Evolutionary conservation across 805 yeast species (phyloP).

Genomic region (Metschnikowia orientalis): DNA sequence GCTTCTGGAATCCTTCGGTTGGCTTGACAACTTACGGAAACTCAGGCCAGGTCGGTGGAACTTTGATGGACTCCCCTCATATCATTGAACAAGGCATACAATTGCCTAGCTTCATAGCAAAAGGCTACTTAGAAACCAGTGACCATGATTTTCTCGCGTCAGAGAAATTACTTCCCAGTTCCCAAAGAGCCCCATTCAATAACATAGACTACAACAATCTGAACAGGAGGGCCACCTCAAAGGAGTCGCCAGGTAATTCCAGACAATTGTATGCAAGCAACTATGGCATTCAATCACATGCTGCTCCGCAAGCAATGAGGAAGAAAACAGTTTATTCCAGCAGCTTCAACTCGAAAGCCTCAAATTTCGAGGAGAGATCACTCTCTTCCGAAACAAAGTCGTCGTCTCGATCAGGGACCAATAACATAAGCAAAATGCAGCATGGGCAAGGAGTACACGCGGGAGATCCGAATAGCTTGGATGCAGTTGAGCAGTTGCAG

Average conservation of each 20-base stretch:
- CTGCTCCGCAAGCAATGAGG: conserved; percentile 6
- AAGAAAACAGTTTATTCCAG: conserved; percentile 15
- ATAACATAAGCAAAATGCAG: conserved; percentile 1
- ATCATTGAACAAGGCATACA: conserved; percentile 13
- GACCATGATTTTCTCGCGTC: conserved; percentile 1
- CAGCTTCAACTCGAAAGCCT: conserved; percentile 23
- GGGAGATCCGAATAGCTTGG: conserved; percentile 4
- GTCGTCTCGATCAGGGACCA: conserved; percentile 4
- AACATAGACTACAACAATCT: conserved; percentile 10
- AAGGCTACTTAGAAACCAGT: conserved; percentile 7
- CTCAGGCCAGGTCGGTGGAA: conserved; percentile 1
- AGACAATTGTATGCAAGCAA: conserved; percentile 6
- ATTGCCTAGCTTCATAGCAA: conserved; percentile 18
- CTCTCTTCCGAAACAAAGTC: conserved; percentile 11
- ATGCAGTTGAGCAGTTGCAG: conserved; percentile 35
- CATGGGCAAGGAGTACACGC: conserved; percentile 1
- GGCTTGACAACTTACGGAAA: conserved; percentile 1
- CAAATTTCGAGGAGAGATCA: conserved; percentile 11
- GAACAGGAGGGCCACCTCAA: conserved; percentile 5
- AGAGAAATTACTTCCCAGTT: background rate
- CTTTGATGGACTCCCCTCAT: conserved; percentile 9
- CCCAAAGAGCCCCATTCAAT: conserved; percentile 4
- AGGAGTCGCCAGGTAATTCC: conserved; percentile 7
- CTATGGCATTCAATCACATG: conserved; percentile 8
- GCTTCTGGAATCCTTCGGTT: conserved; percentile 2